A percentile compares a stretch with the other conserved stretches of the same genome.
Conservation (phyloP, 129 eudicot genomes). For the Sambucus nigra region DNA sequence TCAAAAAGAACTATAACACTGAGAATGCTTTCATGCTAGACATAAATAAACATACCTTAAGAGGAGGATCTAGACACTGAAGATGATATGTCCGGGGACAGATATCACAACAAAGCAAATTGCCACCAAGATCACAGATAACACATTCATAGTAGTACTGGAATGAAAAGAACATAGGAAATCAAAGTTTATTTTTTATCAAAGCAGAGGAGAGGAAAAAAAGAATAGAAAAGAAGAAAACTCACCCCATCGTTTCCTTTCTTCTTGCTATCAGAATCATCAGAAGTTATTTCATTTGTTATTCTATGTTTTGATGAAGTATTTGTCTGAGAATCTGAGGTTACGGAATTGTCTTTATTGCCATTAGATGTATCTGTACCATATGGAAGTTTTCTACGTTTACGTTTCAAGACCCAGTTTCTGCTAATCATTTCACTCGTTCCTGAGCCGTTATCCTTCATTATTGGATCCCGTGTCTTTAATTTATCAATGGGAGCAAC, state of each 20-base stretch:
- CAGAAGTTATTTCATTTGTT: conserved; percentile 25
- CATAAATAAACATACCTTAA: conserved; percentile 43
- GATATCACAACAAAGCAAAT: conserved; percentile 70
- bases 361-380: conserved; percentile 39
- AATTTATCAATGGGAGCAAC: conserved; percentile 1
- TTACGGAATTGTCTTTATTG: conserved; percentile 23
- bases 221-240: neutral
- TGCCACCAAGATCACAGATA: conserved; percentile 81
- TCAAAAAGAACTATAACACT: conserved; percentile 1
- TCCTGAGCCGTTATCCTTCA: conserved; percentile 55
- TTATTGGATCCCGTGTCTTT: conserved; percentile 21
- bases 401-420: conserved; percentile 81
- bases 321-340: conserved; percentile 33
- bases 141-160: conserved; percentile 75
- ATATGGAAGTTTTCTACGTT: conserved; percentile 51
- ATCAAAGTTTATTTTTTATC: neutral
- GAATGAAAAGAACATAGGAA: conserved; percentile 2
- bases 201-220: neutral
- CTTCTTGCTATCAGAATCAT: conserved; percentile 38
- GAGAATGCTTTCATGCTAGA: neutral
- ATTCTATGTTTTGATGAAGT: conserved; percentile 22
- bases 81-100: conserved; percentile 77
- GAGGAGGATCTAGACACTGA: conserved; percentile 73
- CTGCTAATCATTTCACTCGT: conserved; percentile 44
- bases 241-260: conserved; percentile 87